These are phyloP conservation scores for Blastosporella zonata DNA, from an alignment of 1,284 basidiomycete species.

Conservation along the genomic window DNA sequence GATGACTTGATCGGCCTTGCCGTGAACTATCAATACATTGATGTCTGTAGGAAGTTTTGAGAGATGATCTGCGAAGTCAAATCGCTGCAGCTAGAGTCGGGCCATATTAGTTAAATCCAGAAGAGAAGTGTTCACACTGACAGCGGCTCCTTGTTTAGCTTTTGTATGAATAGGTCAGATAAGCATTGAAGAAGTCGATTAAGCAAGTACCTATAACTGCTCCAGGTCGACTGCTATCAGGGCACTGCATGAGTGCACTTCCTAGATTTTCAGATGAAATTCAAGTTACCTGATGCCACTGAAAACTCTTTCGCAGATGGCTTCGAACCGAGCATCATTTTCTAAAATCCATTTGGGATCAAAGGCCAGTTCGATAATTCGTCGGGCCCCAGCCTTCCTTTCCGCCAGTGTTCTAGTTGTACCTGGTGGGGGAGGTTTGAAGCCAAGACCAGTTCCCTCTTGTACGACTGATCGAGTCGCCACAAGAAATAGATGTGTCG, in stretches of 20 bases:
- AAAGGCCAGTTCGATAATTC: slow-evolving; percentile 28
- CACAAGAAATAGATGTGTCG: slow-evolving; percentile 38
- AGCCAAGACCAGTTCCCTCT: slow-evolving; percentile 24
- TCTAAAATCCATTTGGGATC: slow-evolving; percentile 35
- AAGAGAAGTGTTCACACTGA: background rate
- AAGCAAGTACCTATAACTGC: slow-evolving; percentile 12
- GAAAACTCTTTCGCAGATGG: slow-evolving; percentile 25
- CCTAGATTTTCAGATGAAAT: background rate
- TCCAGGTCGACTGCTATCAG: slow-evolving; percentile 6
- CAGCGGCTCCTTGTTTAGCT: slow-evolving; percentile 14
- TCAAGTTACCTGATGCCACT: slow-evolving; percentile 19
- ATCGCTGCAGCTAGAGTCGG: slow-evolving; percentile 27
- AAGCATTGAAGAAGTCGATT: background rate
- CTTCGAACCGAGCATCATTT: slow-evolving; percentile 25
- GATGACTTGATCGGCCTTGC: slow-evolving; percentile 36
- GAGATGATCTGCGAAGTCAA: slow-evolving; percentile 34
- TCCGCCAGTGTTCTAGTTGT: slow-evolving; percentile 29
- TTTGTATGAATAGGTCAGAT: background rate
- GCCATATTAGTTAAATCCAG: background rate
- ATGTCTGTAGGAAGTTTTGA: slow-evolving; percentile 28
- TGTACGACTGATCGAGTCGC: slow-evolving; percentile 28
- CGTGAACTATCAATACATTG: slow-evolving; percentile 40
- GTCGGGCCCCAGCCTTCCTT: slow-evolving; percentile 28
- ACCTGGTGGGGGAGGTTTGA: slow-evolving; percentile 19
- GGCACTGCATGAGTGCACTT: background rate